These are phyloP conservation scores for Suhomyces wounanorum DNA, from an alignment of 1,139 yeast species.

Conservation along the genomic window DNA sequence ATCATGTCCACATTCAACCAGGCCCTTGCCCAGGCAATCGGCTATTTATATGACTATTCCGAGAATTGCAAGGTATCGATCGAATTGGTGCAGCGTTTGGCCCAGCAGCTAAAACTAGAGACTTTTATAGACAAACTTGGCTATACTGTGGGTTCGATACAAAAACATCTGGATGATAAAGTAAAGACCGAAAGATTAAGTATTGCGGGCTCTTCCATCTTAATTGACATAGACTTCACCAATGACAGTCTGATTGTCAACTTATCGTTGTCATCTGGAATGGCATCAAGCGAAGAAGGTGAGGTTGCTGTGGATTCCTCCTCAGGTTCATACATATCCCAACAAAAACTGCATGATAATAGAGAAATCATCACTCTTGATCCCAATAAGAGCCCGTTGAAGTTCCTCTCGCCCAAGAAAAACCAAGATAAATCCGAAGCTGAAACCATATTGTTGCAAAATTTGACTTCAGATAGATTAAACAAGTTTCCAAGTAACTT, in stretches of 20 bases:
- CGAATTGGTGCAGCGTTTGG: conserved; percentile 42
- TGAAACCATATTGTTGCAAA: conserved; percentile 32
- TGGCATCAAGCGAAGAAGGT: conserved; percentile 4
- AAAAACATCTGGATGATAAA: conserved; percentile 22
- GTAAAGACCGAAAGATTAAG: conserved; percentile 34
- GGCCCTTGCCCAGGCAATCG: conserved; percentile 32
- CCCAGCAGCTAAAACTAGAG: conserved; percentile 45
- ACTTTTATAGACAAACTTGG: conserved; percentile 46
- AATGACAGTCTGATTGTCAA: conserved; percentile 28
- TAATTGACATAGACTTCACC: conserved; percentile 46
- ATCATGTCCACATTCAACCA: conserved; percentile 20
- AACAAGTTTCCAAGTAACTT: conserved; percentile 40
- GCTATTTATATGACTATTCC: conserved; percentile 35
- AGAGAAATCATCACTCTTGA: conserved; percentile 6
- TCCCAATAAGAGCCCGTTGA: conserved; percentile 9
- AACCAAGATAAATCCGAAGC: conserved; percentile 18
- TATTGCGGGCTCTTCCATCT: conserved; percentile 46
- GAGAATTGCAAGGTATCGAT: conserved; percentile 36
- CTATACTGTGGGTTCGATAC: conserved; percentile 23
- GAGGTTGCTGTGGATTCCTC: not conserved
- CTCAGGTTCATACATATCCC: conserved; percentile 5
- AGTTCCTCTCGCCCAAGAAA: conserved; percentile 6
- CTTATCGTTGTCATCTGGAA: conserved; percentile 35
- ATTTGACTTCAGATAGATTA: conserved; percentile 27
- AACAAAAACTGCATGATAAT: conserved; percentile 5